Evolutionary conservation across 2,329 filamentous ascomycete genomes (phyloP), one percentile per base, ranked within the genome.

Genomic region (Colletotrichum sp.): DNA sequence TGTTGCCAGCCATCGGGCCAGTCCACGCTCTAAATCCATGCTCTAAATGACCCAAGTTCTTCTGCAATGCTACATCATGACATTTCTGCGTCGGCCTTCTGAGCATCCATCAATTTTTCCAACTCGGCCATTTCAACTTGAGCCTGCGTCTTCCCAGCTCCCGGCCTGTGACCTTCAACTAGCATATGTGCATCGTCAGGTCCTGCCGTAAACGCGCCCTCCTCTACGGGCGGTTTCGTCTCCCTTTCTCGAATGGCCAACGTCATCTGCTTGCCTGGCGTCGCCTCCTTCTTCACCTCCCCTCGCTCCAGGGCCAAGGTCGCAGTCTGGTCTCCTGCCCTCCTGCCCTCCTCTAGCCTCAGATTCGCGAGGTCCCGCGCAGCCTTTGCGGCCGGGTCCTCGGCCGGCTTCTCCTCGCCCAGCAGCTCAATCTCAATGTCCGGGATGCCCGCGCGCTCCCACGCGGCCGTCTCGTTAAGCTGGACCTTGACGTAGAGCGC

Each of bases 401-500:
- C 57, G 2, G 57, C 76, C 13, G 87, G 85, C 80, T 88, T 89
- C 64, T 91, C 90, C 83, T 98, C 95, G 70, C 95, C 92, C 2
- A 94, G 84, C 44, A 95, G 81, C 44, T 93, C 89, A 77, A 95
- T 91, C 59, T 88, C 83, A 55, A 90, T 88, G 24, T 89, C 88
- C 2, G 86, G 86, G 34, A 89, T 89, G 5, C 90, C 92, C 7
- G 90, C 90, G 68, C 96, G 90, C 84, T 97, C 92, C 95, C 96
- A 98, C 0, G 95, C 95, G 0, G 96, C 95, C 77, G 94, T 93
- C 82, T 97, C 94, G 78, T 91, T 93, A 52, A 99, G 90, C 88
- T 99, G 97, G 28, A 98, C 94, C 81, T 96, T 95, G 80, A 99
- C 89, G 84, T 96, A 98, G 79, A 98, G 88, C 4, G 95, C 96